A percentile compares a stretch with the other conserved stretches of the same genome.
phyloP scores from a whole-genome alignment of 345 rosid genomes.

The Lepidium aucheri region DNA sequence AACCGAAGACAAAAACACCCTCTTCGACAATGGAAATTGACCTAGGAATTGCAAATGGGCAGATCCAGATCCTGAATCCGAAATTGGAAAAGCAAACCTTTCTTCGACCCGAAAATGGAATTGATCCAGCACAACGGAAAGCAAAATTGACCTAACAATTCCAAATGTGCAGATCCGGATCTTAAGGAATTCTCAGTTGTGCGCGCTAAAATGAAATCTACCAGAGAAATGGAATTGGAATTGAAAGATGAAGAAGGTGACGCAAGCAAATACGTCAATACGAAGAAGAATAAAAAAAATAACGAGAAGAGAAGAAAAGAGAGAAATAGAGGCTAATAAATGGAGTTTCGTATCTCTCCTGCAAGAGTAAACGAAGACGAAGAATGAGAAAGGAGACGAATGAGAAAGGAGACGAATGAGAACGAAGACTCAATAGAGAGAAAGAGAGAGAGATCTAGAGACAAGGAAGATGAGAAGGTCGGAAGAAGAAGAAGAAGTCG shows the following conservation, averaged over 20 bases:
- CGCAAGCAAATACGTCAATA: conserved; percentile 17
- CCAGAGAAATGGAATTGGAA: not conserved
- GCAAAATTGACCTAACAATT: not conserved
- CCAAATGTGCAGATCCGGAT: conserved; percentile 10
- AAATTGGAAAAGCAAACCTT: not conserved
- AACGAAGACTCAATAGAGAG: not conserved
- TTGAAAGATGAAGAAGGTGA: conserved; percentile 5
- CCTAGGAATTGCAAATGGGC: conserved; percentile 14
- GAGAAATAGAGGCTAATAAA: not conserved
- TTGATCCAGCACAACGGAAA: not conserved
- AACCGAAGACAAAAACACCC: not conserved
- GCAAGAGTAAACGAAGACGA: conserved; percentile 2
- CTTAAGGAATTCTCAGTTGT: not conserved
- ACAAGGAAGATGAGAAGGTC: conserved; percentile 6
- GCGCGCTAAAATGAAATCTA: not conserved
- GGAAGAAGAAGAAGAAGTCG: conserved; percentile 23
- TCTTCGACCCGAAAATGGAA: not conserved
- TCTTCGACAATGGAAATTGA: not conserved
- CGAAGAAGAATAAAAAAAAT: not conserved
- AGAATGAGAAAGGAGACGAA: not conserved
- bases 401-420: conserved; percentile 1
- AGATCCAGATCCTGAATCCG: conserved; percentile 9
- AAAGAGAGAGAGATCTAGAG: conserved; percentile 7
- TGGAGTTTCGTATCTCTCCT: not conserved
- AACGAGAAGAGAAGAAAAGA: not conserved